phyloP scores from a whole-genome alignment of 148 eudicot genomes.

The Simmondsia chinensis region DNA sequence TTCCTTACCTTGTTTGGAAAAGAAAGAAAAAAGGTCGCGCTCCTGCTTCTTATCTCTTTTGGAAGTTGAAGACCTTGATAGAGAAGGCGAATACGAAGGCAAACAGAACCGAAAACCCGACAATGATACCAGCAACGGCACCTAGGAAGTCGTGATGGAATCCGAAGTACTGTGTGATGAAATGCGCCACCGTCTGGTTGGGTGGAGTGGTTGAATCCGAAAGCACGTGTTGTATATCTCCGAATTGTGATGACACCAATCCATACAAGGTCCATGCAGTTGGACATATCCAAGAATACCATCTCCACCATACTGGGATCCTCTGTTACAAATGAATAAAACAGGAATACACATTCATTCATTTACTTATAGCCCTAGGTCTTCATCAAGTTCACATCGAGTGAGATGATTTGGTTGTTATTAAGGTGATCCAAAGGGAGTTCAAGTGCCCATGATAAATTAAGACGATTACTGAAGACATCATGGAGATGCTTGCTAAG shows the following conservation, averaged over 20 bases:
- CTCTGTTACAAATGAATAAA: conserved; percentile 20
- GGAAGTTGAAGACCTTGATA: conserved; percentile 63
- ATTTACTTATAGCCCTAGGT: too few relatives aligned
- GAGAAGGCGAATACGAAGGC: conserved; percentile 51
- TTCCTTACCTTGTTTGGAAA: too few relatives aligned
- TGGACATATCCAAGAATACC: conserved; percentile 63
- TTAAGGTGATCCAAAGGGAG: too few relatives aligned
- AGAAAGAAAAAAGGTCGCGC: too few relatives aligned
- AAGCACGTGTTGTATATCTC: conserved; percentile 20
- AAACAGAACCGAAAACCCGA: conserved; percentile 32
- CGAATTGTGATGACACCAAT: conserved; percentile 53
- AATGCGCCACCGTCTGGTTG: conserved; percentile 18
- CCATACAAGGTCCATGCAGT: conserved; percentile 68
- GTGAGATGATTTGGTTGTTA: too few relatives aligned
- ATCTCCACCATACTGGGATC: conserved; percentile 75
- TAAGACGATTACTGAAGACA: too few relatives aligned
- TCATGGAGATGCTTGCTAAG: too few relatives aligned
- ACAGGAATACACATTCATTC: not conserved
- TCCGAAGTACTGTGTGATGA: conserved; percentile 34
- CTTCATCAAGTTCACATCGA: too few relatives aligned
- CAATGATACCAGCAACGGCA: conserved; percentile 29
- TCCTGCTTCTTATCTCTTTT: conserved; percentile 42
- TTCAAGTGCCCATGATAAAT: too few relatives aligned
- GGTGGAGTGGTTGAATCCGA: not conserved
- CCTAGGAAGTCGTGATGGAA: conserved; percentile 52